Percentiles rank a stretch among this genome's conserved stretches.
These are phyloP conservation scores for Echites panduratus DNA, from an alignment of 257 asterid species.

Conservation along the genomic window DNA sequence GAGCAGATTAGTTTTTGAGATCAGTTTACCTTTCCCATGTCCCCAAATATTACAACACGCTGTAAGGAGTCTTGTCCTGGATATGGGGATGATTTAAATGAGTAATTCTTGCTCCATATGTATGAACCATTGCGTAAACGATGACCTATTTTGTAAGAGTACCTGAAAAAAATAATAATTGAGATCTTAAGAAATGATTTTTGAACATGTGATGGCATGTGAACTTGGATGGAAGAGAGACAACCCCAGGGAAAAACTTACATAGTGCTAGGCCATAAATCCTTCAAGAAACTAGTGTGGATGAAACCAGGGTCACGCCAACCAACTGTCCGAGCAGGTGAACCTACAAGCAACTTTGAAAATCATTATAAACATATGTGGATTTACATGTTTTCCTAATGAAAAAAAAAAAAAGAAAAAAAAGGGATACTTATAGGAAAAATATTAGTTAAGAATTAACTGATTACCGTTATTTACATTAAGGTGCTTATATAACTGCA, in stretches of 20 bases:
- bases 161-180: slow-evolving; percentile 35
- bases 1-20: neutral
- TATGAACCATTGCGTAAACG: slow-evolving; percentile 43
- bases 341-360: slow-evolving; percentile 31
- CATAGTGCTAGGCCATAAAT: slow-evolving; percentile 80
- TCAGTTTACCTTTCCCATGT: slow-evolving; percentile 83
- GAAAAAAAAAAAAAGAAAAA: too few relatives aligned
- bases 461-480: neutral
- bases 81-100: slow-evolving; percentile 70
- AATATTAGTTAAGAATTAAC: neutral
- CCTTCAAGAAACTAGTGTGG: slow-evolving; percentile 81
- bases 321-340: slow-evolving; percentile 95
- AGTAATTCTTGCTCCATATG: slow-evolving; percentile 67
- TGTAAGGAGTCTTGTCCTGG: slow-evolving; percentile 90
- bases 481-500: neutral
- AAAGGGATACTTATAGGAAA: too few relatives aligned
- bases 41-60: slow-evolving; percentile 76
- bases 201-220: neutral
- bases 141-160: slow-evolving; percentile 76
- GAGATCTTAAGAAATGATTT: neutral
- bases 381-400: neutral
- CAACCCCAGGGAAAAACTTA: slow-evolving; percentile 21
- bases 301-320: slow-evolving; percentile 98
- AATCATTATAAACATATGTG: neutral
- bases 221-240: slow-evolving; percentile 1